A percentile compares a stretch with the other conserved stretches of the same genome.
These are phyloP conservation scores for Trebouxia sp. DNA, from an alignment of 139 green algal species.

Conservation along the genomic window DNA sequence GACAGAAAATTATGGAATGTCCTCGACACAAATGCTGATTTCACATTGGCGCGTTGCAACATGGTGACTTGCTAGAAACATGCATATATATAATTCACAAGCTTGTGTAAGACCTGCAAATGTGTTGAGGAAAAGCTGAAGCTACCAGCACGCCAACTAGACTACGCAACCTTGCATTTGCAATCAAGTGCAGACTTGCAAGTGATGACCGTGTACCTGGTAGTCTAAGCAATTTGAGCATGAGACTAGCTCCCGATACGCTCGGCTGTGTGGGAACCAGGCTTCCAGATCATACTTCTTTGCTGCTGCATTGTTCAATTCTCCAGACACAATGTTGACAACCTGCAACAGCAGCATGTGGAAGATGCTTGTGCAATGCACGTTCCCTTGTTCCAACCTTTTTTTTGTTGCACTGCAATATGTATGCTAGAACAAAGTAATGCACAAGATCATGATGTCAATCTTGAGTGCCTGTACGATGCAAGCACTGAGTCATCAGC, in stretches of 20 bases:
- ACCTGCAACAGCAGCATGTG: conserved; percentile 51
- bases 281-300: conserved; percentile 99
- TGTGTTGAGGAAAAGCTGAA: neutral
- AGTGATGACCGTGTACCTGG: conserved; percentile 54
- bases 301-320: conserved; percentile 96
- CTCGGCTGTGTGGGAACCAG: conserved; percentile 94
- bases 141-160: neutral
- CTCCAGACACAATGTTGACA: conserved; percentile 97
- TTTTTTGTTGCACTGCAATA: neutral
- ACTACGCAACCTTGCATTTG: no score
- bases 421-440: no score
- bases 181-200: no score
- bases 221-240: conserved; percentile 99
- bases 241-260: conserved; percentile 95
- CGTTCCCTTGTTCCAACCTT: neutral
- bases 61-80: neutral
- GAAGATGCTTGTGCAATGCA: neutral
- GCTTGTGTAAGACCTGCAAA: neutral
- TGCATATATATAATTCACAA: neutral
- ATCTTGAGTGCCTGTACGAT: no score
- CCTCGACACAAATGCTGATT: neutral
- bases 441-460: no score
- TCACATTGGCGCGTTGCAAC: neutral
- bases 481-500: no score
- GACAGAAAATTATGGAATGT: no score